Evolutionary conservation across 148 eudicot species (phyloP), one percentile per base, ranked within the genome.

Genomic region (Rhododendron vialii): DNA sequence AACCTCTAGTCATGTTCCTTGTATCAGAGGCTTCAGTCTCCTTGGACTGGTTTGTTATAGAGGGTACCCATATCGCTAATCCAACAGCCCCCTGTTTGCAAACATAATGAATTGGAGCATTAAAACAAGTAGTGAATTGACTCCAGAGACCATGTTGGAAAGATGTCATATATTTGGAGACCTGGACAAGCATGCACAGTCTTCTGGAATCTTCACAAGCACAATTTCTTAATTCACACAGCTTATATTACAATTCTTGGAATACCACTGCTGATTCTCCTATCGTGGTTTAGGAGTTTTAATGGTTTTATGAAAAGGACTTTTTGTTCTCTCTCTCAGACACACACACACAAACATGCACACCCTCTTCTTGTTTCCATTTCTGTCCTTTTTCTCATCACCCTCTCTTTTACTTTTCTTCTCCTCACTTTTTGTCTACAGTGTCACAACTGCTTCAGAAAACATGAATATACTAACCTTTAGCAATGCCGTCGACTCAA

Each of bases 11-110:
- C 65, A 80, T 24, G 51, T 83, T 90, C 88, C 89, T 93, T 84
- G 93, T 63, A 76, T 91, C 94, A 85, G 90, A 86, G 85, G 86
- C 86, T 65, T 91, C 96, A 35, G 84, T 63, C 83, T 91, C 94
- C 83, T 92, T 90, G 59, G 95, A 88, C 88, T 90, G 93, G 83
- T 91, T 94, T 84, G 98, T 84, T 78, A 96, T 92, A 82, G 99
- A 96, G 50, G 98, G 99, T 80, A 96, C 99, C 99, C 99, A 96
- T 92, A 96, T 96, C 17, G 98, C 99, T 88, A 96, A 91, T 85
- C 99, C 99, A 90, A 96, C 99, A 84, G 98, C 99, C 14, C 99
- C 98, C 98, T 95, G 89, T 10, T 87, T 73, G 89, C 81, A 80
- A 75, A 80, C 87, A 67, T n/a, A 35, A 73, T 75, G 51, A 2